These are phyloP conservation scores for Eruca vesicaria DNA, from an alignment of 441 rosid genomes.

Conservation along the genomic window DNA sequence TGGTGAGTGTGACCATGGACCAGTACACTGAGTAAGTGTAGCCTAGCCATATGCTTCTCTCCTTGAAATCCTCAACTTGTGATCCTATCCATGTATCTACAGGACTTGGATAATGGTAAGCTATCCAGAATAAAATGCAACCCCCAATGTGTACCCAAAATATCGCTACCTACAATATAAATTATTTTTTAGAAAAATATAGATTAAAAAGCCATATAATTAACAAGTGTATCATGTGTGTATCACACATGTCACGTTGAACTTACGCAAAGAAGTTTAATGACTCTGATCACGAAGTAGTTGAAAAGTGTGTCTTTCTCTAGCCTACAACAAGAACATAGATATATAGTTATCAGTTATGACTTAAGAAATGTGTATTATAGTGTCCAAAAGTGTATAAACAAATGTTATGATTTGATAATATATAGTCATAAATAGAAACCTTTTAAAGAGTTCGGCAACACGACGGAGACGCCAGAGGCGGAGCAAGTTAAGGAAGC, in stretches of 20 bases:
- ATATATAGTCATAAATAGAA: no score
- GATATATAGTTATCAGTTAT: neutral
- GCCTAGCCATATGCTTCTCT: constrained; percentile 71
- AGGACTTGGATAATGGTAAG: constrained; percentile 45
- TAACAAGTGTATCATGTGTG: neutral
- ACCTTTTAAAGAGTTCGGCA: constrained; percentile 71
- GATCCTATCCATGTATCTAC: constrained; percentile 77
- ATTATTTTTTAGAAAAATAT: neutral
- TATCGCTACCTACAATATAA: constrained; percentile 50
- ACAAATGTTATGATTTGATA: no score
- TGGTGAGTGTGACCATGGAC: constrained; percentile 88
- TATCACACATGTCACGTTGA: neutral
- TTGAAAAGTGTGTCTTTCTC: constrained; percentile 82
- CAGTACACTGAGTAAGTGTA: constrained; percentile 92
- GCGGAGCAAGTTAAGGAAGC: constrained; percentile 79
- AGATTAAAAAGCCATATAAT: no score
- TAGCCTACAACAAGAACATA: constrained; percentile 44
- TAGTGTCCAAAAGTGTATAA: neutral
- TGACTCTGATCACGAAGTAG: constrained; percentile 66
- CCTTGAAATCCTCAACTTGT: constrained; percentile 51
- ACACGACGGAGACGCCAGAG: constrained; percentile 92
- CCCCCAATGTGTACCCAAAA: constrained; percentile 83
- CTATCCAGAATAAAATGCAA: constrained; percentile 78
- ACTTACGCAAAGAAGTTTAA: constrained; percentile 71
- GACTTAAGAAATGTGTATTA: neutral